Base-by-base conservation (phyloP, 2,329 filamentous ascomycete genomes). In the Periconia sp. region DNA sequence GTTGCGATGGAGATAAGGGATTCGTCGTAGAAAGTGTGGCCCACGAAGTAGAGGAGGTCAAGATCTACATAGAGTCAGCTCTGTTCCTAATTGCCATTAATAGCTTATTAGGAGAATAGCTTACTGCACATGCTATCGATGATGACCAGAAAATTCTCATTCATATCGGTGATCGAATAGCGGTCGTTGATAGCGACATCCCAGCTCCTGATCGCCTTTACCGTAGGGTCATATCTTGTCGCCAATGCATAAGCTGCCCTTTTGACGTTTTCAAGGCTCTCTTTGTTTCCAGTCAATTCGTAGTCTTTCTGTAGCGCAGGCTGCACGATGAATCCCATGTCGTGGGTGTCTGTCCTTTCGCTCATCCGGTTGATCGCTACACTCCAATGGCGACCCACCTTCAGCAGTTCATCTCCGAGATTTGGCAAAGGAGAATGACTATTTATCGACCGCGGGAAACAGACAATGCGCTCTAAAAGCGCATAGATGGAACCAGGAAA, bases 271-370 rank as follows among this genome's bases (percentile, higher is more conserved):
- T 71, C 56, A 0, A 79, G 54, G 41, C 76, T 78, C n/a, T 69
- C 56, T 9, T 53, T 45, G 45, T 76, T 74, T 0, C 75, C 74
- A 0, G 74, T 77, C 6, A 82, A 61, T 40, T 81, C 77, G 76
- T 76, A 83, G 27, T 80, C 76, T 27, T 75, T 70, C 19, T 75
- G 74, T 0, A 81, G 61, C 1, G 78, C 76, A 0, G 81, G 80
- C 47, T 77, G 74, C 5, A 82, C 74, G 23, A 84, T 83, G 58
- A 84, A 84, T 0, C 80, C 79, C 53, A 84, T 74, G 41, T 83
- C 81, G 52, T 83, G 81, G 0, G 81, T 83, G 50, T 82, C 78
- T 3, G 72, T 82, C 30, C 78, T 60, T 3, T 59, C 56, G 1
- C 68, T 70, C 70, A 74, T 54, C 54, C 65, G 9, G 15, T 66